These are phyloP conservation scores for Coelastrella sp. DNA, from an alignment of 139 green algal species.

Conservation along the genomic window DNA sequence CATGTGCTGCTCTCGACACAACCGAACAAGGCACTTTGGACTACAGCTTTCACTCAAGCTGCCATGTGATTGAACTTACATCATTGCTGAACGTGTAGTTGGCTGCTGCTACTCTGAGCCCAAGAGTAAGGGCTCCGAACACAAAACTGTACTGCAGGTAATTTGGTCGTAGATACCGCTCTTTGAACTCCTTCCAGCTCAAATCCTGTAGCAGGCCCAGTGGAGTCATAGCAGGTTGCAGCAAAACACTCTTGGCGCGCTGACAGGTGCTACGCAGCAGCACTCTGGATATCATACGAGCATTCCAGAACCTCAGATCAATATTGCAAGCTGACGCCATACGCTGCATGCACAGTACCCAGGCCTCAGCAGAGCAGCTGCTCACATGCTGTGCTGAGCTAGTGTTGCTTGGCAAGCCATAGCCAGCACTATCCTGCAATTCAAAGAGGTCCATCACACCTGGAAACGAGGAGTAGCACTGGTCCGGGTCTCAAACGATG, in stretches of 20 bases:
- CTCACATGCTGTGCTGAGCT: no score
- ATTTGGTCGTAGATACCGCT: constrained; percentile 37
- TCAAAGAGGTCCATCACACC: no score
- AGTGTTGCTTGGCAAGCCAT: background rate
- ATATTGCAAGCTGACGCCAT: no score
- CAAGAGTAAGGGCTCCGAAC: constrained; percentile 21
- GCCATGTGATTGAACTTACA: no score
- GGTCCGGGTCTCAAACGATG: background rate
- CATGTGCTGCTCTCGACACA: no score
- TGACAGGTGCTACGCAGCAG: background rate
- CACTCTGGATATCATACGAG: no score
- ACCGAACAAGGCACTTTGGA: no score
- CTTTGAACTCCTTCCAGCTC: constrained; percentile 44
- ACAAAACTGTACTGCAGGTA: constrained; percentile 40
- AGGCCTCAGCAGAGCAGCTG: no score
- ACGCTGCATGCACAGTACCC: no score
- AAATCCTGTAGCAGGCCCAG: constrained; percentile 49
- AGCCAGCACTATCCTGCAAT: no score
- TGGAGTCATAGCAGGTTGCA: background rate
- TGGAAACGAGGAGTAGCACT: constrained; percentile 26
- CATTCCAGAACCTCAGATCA: no score
- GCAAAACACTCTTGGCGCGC: background rate
- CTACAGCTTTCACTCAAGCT: no score
- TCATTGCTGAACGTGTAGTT: constrained; percentile 32
- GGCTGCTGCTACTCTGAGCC: constrained; percentile 4